Evolutionary conservation across 106 monocot species (phyloP).

Genomic region (Allium cepa): DNA sequence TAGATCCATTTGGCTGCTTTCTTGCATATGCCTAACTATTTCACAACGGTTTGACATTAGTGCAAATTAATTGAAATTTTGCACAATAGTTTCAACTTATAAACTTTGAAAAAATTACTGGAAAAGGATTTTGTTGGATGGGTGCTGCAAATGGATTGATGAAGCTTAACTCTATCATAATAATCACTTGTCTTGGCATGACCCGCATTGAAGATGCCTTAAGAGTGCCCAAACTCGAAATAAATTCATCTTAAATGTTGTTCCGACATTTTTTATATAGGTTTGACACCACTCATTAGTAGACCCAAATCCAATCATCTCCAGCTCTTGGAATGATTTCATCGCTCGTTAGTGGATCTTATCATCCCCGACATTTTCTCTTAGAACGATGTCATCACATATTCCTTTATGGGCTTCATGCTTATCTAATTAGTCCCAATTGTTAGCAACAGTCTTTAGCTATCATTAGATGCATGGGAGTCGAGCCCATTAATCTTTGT

Average conservation of each 20-base stretch:
- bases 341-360: too few relatives aligned
- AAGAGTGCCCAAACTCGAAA: slow-evolving; percentile 51
- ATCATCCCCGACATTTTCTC: slow-evolving; percentile 34
- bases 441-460: slow-evolving; percentile 31
- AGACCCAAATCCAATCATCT: slow-evolving; percentile 3
- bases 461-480: slow-evolving; percentile 67
- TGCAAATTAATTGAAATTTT: too few relatives aligned
- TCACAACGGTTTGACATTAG: too few relatives aligned
- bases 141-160: slow-evolving; percentile 55
- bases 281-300: slow-evolving; percentile 34
- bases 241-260: slow-evolving; percentile 34
- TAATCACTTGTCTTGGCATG: slow-evolving; percentile 48
- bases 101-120: slow-evolving; percentile 37
- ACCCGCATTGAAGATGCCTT: slow-evolving; percentile 57
- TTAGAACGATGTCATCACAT: neutral
- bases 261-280: slow-evolving; percentile 42
- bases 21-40: too few relatives aligned
- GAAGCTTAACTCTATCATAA: slow-evolving; percentile 38
- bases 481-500: slow-evolving; percentile 35
- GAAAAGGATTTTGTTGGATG: slow-evolving; percentile 92
- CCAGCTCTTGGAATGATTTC: too few relatives aligned
- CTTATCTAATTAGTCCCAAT: slow-evolving; percentile 26
- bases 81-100: slow-evolving; percentile 19
- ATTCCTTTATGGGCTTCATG: slow-evolving; percentile 46
- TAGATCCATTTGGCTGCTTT: too few relatives aligned